Base-by-base conservation (phyloP, 331 rosid genomes). In the Pyrus hybrid region DNA sequence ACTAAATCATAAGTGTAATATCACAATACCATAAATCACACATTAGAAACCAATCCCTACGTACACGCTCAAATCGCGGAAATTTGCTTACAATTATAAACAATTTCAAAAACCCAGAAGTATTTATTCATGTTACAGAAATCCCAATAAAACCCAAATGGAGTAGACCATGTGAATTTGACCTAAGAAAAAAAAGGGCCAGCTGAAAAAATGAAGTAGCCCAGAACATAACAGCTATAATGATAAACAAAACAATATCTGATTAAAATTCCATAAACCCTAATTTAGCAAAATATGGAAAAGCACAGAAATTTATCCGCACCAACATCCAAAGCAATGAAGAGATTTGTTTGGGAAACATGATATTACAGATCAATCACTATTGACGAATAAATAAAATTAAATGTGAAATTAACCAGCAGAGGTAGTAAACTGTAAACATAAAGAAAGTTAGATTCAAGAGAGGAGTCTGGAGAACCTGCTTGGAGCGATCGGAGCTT, bases 281-380 rank as follows among this genome's bases (percentile, higher is more conserved):
- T 61, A 73, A n/a, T 43, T 43, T 56, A 67, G n/a, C n/a, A 29
- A 47, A 43, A 7, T 57, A 72, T 2, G 58, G 51, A 51, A 45
- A 80, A 77, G 70, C 83, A 78, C 71, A 64, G 64, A 25, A 76
- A 35, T 76, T 11, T 11, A 79, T 14, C 61, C 80, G 29, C 81
- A 63, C 57, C 8, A 63, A n/a, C 76, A 63, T 28, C 37, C 33
- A 25, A 54, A 60, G 71, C 13, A 68, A 70, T 67, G 37, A 56
- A 63, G 22, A 63, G 32, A 17, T 66, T 28, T 57, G 66, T 77
- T 74, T 3, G 18, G 62, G 67, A 83, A 62, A 54, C 67, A 25
- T 13, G 76, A 56, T 43, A 68, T 73, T 67, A 63, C 72, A 65
- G 88, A 88, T 86, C 90, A 86, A 79, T 53, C 37, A 72, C 43